These are phyloP conservation scores for Talaromyces ruber DNA, from an alignment of 495 filamentous ascomycete species.

Conservation along the genomic window DNA sequence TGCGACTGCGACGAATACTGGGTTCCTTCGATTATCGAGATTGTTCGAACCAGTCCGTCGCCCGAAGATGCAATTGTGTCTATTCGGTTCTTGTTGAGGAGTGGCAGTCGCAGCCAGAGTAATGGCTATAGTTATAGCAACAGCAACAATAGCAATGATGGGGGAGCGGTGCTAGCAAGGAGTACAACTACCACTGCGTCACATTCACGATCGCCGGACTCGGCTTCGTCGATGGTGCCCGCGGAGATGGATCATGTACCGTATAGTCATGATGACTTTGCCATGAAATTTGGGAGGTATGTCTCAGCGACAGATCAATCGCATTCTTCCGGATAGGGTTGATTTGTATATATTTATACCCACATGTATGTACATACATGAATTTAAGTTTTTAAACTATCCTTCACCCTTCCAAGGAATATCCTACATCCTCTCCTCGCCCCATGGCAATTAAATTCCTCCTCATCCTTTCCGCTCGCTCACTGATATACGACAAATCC, in stretches of 20 bases:
- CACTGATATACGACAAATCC: slow-evolving; percentile 41
- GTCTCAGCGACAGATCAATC: neutral
- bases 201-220: neutral
- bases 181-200: neutral
- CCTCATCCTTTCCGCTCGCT: slow-evolving; percentile 41
- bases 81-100: slow-evolving; percentile 19
- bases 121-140: neutral
- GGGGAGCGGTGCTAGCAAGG: neutral
- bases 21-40: slow-evolving; percentile 20
- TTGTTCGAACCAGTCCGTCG: slow-evolving; percentile 20
- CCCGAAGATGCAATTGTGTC: slow-evolving; percentile 27
- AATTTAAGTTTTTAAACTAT: neutral
- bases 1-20: slow-evolving; percentile 20
- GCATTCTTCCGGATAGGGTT: neutral
- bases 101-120: neutral
- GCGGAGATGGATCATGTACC: neutral
- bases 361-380: neutral
- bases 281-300: neutral
- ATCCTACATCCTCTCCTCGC: slow-evolving; percentile 51
- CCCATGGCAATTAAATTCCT: slow-evolving; percentile 53
- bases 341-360: neutral
- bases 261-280: neutral
- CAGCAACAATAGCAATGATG: neutral
- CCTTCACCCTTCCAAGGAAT: slow-evolving; percentile 5
- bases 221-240: neutral